Percentiles rank a stretch among this genome's conserved stretches.
phyloP scores from a whole-genome alignment of 73 alveolate species.

The Breviolum minutum region DNA sequence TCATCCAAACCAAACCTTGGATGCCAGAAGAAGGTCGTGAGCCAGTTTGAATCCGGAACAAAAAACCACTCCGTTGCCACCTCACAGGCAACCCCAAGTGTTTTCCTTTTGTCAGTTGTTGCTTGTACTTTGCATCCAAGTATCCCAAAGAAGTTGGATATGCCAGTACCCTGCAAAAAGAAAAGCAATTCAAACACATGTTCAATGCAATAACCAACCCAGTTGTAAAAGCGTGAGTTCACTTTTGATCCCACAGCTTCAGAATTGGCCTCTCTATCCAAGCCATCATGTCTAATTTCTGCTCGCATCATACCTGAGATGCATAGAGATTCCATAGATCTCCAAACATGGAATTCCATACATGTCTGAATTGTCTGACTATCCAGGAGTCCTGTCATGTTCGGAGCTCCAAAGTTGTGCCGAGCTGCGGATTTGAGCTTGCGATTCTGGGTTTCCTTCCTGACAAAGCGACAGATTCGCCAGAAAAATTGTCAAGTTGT shows the following conservation, averaged over 20 bases:
- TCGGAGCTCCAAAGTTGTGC: background rate
- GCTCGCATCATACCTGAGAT: conserved; percentile 74
- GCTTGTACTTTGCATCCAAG: background rate
- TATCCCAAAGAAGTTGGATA: conserved; percentile 15
- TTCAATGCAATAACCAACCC: background rate
- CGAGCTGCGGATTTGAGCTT: background rate
- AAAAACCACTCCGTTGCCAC: background rate
- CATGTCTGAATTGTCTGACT: too few species aligned
- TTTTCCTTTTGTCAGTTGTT: background rate
- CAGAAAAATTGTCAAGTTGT: too few species aligned
- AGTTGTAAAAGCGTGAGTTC: background rate
- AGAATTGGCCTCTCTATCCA: background rate
- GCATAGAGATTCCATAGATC: background rate
- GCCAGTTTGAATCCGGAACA: background rate
- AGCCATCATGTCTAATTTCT: conserved; percentile 46
- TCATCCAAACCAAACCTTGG: background rate
- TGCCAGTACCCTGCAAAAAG: background rate
- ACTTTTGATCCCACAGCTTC: background rate
- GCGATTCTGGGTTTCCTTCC: background rate
- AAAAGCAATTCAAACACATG: background rate
- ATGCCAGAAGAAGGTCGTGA: too few species aligned
- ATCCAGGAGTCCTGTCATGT: too few species aligned
- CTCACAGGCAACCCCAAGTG: too few species aligned
- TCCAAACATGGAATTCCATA: too few species aligned
- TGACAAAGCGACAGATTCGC: too few species aligned